phyloP scores from a whole-genome alignment of 2,329 filamentous ascomycete genomes.

The Chaetomium sp. region DNA sequence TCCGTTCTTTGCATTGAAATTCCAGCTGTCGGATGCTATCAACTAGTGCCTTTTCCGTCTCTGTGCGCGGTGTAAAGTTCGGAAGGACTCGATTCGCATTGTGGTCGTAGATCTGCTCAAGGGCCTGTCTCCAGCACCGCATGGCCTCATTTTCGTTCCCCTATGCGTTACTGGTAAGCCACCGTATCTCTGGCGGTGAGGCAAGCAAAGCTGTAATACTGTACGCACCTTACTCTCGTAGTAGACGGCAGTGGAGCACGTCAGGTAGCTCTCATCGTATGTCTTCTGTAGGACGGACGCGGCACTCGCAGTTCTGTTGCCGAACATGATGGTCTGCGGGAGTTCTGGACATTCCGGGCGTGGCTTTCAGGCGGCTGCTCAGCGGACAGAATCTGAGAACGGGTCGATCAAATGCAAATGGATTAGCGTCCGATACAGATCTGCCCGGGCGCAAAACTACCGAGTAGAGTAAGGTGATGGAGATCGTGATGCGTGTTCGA shows the following conservation, averaged over 20 bases:
- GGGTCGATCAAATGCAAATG: neutral
- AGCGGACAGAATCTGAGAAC: neutral
- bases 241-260: constrained; percentile 91
- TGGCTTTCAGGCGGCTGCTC: constrained; percentile 1
- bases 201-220: neutral
- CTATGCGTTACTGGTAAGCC: constrained; percentile 39
- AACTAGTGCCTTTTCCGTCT: constrained; percentile 76
- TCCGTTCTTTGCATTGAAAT: constrained; percentile 85
- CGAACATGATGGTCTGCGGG: constrained; percentile 41
- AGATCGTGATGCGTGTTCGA: too few relatives aligned
- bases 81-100: constrained; percentile 68
- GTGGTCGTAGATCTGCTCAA: constrained; percentile 83
- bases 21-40: constrained; percentile 80
- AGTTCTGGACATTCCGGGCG: constrained; percentile 16
- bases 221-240: constrained; percentile 79
- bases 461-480: too few relatives aligned
- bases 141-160: constrained; percentile 88
- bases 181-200: neutral
- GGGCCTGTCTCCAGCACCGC: constrained; percentile 80
- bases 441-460: too few relatives aligned
- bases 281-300: constrained; percentile 85
- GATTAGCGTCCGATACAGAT: neutral
- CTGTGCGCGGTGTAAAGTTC: constrained; percentile 63
- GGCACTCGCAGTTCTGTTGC: constrained; percentile 37
- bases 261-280: constrained; percentile 93